Evolutionary conservation across 257 asterid genomes (phyloP), one percentile per base, ranked within the genome.

Genomic region (Lavandula angustifolia): DNA sequence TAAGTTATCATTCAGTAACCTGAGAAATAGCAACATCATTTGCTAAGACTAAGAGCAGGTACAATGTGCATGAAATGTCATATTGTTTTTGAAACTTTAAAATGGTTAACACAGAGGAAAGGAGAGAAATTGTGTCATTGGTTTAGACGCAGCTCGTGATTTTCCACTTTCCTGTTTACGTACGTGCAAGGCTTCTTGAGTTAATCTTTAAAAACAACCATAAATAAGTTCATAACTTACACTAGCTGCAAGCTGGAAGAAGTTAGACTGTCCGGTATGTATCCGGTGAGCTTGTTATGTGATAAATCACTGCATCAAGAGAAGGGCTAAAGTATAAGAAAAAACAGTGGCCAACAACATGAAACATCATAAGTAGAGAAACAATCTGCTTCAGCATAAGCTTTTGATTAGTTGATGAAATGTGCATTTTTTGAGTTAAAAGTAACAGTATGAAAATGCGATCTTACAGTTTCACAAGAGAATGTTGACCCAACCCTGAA

Each of bases 391-490:
- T 42, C 54, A 35, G 22, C 38, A 0, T 35, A 40, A 65, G 49
- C 41, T 40, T 38, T 16, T 27, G 3, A 35, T 60, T 14, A 16
- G 17, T 29, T 16, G 48, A 54, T 16, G 22, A 51, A 11, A 64
- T 4, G 8, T 7, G 3, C 13, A 13, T n/a, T 11, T n/a, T 37
- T 55, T 33, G 3, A 10, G 64, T 16, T 32, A 27, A 68, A 68
- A 68, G 29, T 48, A 44, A 67, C 8, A 58, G 40, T 2, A 66
- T 7, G 61, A 18, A 43, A 5, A 10, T 9, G 68, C 13, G 18
- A 67, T 71, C 98, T 87, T 84, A 91, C 96, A 91, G 81, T 81
- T 85, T 91, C 71, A 85, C 89, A 7, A 91, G 98, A 64, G 98
- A 91, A 55, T 86, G 84, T 73, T 85, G 94, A 54, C 89, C 89